Evolutionary conservation across 345 rosid species (phyloP), one percentile per base, ranked within the genome.

Genomic region (Carallia pectinifolia): DNA sequence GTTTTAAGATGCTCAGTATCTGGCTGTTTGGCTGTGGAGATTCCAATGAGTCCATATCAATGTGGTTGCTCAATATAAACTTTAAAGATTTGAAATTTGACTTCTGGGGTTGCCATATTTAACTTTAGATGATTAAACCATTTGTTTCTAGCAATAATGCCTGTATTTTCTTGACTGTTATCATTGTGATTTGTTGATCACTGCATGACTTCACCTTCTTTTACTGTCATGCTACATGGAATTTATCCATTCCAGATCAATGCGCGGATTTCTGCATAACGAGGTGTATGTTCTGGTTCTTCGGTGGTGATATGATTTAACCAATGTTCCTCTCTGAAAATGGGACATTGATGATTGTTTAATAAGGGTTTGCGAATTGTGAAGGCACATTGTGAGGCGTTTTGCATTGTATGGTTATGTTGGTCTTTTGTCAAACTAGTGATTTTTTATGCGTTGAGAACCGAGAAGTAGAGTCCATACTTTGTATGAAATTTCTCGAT

Each of bases 241-340:
- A 31, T 38, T 16, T 40, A 13, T 38, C 6, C 16, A 15, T 33
- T 15, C 36, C 59, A 4, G 58, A 33, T 16, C 47, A 54, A 10
- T 64, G 27, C 44, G 29, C 64, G 34, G 8, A 62, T 37, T 37
- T 37, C 17, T 39, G 13, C 50, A 10, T 19, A 18, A 17, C 65
- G 58, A 61, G 67, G 18, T 67, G 58, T 19, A 62, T 69, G 65
- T 72, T 52, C 5, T 39, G 48, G 8, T 69, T 6, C 65, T 74
- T 69, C 36, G 53, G 12, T 40, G 33, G 50, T 10, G 12, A 34
- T 12, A 48, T 40, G 5, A 12, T 17, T 30, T 59, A 4, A 68
- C 30, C 40, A 27, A 50, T 69, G 54, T 36, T 63, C n/a, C 12
- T 67, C 38, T 68, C 47, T 63, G 61, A 65, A 34, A 27, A 55